Evolutionary conservation across 1,139 yeast species (phyloP).

Genomic region (Eremothecium gossypii): DNA sequence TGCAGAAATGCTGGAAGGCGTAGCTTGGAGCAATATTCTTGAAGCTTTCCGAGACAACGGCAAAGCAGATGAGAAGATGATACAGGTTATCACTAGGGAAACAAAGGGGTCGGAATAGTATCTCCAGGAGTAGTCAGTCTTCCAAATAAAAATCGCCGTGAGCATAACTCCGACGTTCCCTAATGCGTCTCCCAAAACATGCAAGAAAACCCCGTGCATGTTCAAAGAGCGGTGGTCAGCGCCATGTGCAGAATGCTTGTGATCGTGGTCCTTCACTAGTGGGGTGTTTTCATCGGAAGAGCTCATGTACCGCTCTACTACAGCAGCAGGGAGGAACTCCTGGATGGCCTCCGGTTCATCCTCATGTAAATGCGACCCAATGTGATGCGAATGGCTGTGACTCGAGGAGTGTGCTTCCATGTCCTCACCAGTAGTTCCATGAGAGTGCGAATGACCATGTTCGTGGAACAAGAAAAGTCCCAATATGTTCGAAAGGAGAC

Average conservation of each 20-base stretch:
- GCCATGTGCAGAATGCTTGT: slow-evolving; percentile 12
- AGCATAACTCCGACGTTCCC: slow-evolving; percentile 91
- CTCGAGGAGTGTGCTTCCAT: slow-evolving; percentile 8
- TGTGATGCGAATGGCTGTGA: slow-evolving; percentile 16
- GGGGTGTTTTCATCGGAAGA: slow-evolving; percentile 29
- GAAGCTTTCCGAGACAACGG: slow-evolving; percentile 86
- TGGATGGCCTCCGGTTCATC: slow-evolving; percentile 17
- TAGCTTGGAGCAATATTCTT: slow-evolving; percentile 82
- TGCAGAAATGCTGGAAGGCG: slow-evolving; percentile 75
- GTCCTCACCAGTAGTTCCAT: slow-evolving; percentile 36
- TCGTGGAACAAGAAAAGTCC: slow-evolving; percentile 89
- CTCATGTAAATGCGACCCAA: slow-evolving; percentile 8
- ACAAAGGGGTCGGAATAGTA: slow-evolving; percentile 79
- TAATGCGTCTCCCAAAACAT: slow-evolving; percentile 90
- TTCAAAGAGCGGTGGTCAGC: slow-evolving; percentile 58
- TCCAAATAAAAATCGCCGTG: slow-evolving; percentile 90
- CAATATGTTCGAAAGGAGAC: slow-evolving; percentile 69
- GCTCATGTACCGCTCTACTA: slow-evolving; percentile 17
- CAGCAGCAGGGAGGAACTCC: slow-evolving; percentile 23
- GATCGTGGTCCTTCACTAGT: slow-evolving; percentile 23
- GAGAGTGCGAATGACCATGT: slow-evolving; percentile 53
- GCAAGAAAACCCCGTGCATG: slow-evolving; percentile 95
- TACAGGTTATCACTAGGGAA: slow-evolving; percentile 74
- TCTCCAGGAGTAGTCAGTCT: slow-evolving; percentile 82
- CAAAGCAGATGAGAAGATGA: slow-evolving; percentile 83